These are phyloP conservation scores for Aspergillus coremiiformis DNA, from an alignment of 495 filamentous ascomycete species.

Conservation along the genomic window DNA sequence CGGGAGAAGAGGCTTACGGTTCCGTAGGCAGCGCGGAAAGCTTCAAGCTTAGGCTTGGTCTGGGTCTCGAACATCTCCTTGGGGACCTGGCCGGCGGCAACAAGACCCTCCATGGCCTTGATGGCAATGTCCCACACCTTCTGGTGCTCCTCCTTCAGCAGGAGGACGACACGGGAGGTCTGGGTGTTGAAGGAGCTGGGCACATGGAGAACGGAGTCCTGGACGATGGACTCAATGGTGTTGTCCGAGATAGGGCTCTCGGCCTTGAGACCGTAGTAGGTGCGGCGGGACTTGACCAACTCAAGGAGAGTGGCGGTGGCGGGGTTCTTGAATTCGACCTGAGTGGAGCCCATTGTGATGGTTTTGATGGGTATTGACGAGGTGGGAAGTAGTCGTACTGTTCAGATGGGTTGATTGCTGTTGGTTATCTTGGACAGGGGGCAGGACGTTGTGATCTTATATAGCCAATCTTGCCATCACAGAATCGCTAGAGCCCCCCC, in stretches of 20 bases:
- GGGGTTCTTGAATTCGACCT: slow-evolving; percentile 32
- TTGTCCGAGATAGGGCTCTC: slow-evolving; percentile 40
- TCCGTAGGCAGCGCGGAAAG: slow-evolving; percentile 42
- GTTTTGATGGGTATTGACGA: not conserved
- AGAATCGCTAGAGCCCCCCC: not conserved
- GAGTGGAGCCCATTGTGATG: slow-evolving; percentile 26
- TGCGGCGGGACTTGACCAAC: slow-evolving; percentile 39
- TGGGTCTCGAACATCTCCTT: slow-evolving; percentile 35
- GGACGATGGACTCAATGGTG: slow-evolving; percentile 33
- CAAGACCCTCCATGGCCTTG: slow-evolving; percentile 35
- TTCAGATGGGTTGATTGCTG: not conserved
- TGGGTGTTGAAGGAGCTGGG: slow-evolving; percentile 50
- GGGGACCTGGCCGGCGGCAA: slow-evolving; percentile 26
- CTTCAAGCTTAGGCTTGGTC: slow-evolving; percentile 37
- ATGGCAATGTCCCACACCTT: slow-evolving; percentile 47
- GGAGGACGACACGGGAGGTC: slow-evolving; percentile 40
- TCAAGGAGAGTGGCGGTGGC: slow-evolving; percentile 34
- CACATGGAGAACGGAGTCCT: slow-evolving; percentile 36
- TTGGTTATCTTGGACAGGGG: not conserved
- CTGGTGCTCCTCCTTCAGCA: slow-evolving; percentile 45
- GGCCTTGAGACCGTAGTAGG: slow-evolving; percentile 38
- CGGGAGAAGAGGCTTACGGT: slow-evolving; percentile 27
- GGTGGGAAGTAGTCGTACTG: not conserved
- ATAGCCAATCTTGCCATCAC: not conserved
- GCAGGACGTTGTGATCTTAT: not conserved